Evolutionary conservation across 352 stramenopile genomes (phyloP).

Genomic region (Thraustotheca clavata): DNA sequence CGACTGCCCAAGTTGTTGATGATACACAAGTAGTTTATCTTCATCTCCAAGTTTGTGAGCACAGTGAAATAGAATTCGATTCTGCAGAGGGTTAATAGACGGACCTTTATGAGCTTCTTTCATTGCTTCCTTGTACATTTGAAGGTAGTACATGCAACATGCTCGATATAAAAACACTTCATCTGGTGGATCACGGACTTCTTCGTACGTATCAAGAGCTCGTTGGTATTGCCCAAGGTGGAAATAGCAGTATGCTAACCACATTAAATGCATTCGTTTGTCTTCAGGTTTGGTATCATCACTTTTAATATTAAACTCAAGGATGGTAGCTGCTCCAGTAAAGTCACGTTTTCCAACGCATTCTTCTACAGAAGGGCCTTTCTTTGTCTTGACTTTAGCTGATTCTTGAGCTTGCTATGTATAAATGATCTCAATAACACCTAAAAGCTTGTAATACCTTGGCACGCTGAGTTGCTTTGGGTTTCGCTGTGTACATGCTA

Average conservation of each 20-base stretch:
- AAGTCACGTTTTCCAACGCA: slow-evolving; percentile 86
- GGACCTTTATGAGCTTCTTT: slow-evolving; percentile 63
- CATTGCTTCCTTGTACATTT: slow-evolving; percentile 86
- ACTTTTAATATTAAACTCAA: slow-evolving; percentile 92
- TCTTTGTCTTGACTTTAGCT: slow-evolving; percentile 53
- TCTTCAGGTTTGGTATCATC: slow-evolving; percentile 57
- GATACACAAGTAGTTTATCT: slow-evolving; percentile 91
- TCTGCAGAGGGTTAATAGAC: slow-evolving; percentile 68
- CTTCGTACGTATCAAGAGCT: slow-evolving; percentile 86
- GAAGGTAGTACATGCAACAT: slow-evolving; percentile 92
- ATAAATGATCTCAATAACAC: not conserved
- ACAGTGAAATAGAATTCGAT: slow-evolving; percentile 92
- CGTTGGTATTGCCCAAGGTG: slow-evolving; percentile 92
- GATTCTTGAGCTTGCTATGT: slow-evolving; percentile 13
- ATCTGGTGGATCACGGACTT: slow-evolving; percentile 58
- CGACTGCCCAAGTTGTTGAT: slow-evolving; percentile 87
- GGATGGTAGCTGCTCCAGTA: slow-evolving; percentile 87
- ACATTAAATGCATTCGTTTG: slow-evolving; percentile 78
- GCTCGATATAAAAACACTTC: slow-evolving; percentile 86
- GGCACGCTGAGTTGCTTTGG: slow-evolving; percentile 14
- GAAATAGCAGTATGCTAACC: slow-evolving; percentile 93
- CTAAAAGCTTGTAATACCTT: not conserved
- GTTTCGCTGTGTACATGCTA: slow-evolving; percentile 22
- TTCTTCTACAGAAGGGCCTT: slow-evolving; percentile 64
- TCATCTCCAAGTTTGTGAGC: slow-evolving; percentile 91